phyloP scores from a whole-genome alignment of 257 asterid species.

The Avicennia marina region DNA sequence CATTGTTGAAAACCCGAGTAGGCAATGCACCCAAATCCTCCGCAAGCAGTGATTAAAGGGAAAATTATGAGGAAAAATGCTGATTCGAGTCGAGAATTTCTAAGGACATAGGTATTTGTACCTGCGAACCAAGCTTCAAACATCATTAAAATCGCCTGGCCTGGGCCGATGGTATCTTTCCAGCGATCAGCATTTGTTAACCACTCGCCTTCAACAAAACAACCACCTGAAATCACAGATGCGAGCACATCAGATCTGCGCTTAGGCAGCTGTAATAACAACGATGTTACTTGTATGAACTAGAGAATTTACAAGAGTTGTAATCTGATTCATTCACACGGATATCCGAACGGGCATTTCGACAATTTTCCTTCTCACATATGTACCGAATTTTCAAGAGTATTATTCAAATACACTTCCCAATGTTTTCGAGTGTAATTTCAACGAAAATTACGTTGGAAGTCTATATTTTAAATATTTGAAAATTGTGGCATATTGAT shows the following conservation, averaged over 20 bases:
- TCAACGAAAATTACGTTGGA: no score
- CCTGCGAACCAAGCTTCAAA: not conserved
- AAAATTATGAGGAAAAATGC: not conserved
- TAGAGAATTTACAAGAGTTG: not conserved
- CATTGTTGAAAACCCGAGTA: slow-evolving; percentile 64
- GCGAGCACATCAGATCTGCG: not conserved
- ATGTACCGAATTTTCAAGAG: no score
- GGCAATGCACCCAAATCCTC: slow-evolving; percentile 60
- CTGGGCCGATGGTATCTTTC: slow-evolving; percentile 69
- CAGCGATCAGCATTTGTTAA: slow-evolving; percentile 60
- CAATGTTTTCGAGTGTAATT: no score
- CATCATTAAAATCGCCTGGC: slow-evolving; percentile 66
- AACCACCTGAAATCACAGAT: slow-evolving; percentile 41
- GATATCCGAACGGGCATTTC: no score
- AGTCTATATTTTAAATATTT: no score
- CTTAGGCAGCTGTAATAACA: not conserved
- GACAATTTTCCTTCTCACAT: no score
- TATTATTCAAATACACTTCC: no score
- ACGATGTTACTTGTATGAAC: not conserved
- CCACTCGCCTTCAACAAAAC: slow-evolving; percentile 66
- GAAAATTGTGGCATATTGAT: no score
- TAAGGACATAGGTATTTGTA: not conserved
- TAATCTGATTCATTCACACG: no score
- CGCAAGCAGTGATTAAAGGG: slow-evolving; percentile 35
- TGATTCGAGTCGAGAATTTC: not conserved